Base-by-base conservation (phyloP, 129 eudicot genomes). In the Cynara cardunculus region DNA sequence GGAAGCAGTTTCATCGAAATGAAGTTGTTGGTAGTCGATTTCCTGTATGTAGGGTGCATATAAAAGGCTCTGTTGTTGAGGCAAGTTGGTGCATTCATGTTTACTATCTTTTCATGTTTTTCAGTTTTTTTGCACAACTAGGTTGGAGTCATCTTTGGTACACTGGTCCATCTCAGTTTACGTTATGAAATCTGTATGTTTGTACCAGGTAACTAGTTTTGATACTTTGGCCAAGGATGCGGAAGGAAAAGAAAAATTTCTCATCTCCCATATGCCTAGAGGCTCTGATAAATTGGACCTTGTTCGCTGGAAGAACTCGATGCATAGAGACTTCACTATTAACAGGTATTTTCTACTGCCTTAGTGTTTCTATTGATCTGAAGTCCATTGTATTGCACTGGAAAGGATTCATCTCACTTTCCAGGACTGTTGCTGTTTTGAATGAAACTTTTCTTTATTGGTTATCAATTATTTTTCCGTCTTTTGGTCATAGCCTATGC, bases 121-220 rank as follows among this genome's bases (percentile, higher is more conserved):
- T 24, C 46, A 14, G 44, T 68, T 41, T 69, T 6, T 69, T 30
- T 65, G 69, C 27, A 24, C 28, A 64, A 64, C 28, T 64, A 21
- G 69, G 69, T 64, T 64, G 69, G 28, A 64, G 26, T 64, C 27
- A 9, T 64, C 69, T 64, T 64, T 64, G 28, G 69, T 64, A 64
- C 28, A 64, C 14, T 64, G 12, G 10, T 65, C 2, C 35, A 30
- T 82, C 56, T 72, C 75, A 22, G 75, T 61, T 85, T 27, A 41
- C 66, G 32, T 69, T 44, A 56, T 75, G 16, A 27, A 19, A 32
- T 72, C 19, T 71, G 11, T 32, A 78, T 82, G 31, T 70, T 70
- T 69, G 11, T 53, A 69, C 82, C 82, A 95, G 99, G 99, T 95
- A 44, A 87, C 99, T 16, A 95, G 97, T 82, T 95, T 95, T 81